These are phyloP conservation scores for Cyclocybe cylindracea DNA, from an alignment of 768 basidiomycete genomes.

Conservation along the genomic window DNA sequence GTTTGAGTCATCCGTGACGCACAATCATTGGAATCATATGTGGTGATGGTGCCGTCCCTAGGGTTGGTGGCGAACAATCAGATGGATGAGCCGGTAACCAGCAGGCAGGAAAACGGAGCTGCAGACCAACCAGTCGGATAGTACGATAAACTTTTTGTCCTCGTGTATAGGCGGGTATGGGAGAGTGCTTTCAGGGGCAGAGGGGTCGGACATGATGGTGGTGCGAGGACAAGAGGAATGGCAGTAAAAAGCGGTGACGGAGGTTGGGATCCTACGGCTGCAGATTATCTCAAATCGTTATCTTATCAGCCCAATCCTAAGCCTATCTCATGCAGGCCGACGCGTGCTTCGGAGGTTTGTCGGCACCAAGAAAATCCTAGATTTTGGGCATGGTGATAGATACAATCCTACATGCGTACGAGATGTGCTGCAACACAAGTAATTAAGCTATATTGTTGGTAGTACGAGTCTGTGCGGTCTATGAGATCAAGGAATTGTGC, in stretches of 20 bases:
- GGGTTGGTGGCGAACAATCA: constrained; percentile 1
- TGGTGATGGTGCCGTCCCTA: constrained; percentile 95
- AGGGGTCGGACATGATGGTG: constrained; percentile 28
- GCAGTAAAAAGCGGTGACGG: background rate
- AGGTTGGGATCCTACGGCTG: background rate
- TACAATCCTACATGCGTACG: background rate
- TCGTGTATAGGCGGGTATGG: constrained; percentile 80
- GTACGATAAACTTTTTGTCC: constrained; percentile 81
- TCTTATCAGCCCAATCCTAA: constrained; percentile 11
- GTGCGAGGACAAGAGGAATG: background rate
- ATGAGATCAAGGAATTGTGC: background rate
- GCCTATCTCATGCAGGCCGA: background rate
- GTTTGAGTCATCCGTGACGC: constrained; percentile 20
- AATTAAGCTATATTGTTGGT: background rate
- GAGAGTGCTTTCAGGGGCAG: constrained; percentile 60
- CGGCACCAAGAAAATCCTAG: background rate
- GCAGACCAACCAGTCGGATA: constrained; percentile 83
- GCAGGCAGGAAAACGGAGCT: background rate
- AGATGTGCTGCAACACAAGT: constrained; percentile 6
- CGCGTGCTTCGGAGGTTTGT: no score
- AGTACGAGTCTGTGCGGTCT: background rate
- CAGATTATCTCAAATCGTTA: background rate
- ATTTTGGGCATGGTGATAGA: background rate
- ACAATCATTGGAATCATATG: constrained; percentile 93
- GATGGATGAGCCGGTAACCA: constrained; percentile 3